phyloP scores from a whole-genome alignment of 2,329 filamentous ascomycete genomes.

The Fusarium mangiferae region DNA sequence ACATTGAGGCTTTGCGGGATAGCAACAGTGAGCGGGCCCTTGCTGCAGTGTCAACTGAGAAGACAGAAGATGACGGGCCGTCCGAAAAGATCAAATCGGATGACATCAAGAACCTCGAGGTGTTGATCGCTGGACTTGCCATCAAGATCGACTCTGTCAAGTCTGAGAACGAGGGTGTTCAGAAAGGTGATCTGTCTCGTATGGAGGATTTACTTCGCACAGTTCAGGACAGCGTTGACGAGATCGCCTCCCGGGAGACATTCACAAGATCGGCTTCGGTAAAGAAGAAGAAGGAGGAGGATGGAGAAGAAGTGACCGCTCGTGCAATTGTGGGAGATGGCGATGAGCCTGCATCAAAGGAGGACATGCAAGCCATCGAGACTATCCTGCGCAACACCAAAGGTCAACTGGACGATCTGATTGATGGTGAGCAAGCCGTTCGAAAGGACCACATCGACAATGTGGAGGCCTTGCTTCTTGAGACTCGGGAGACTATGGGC shows the following conservation, averaged over 20 bases:
- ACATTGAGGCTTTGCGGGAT: conserved; percentile 79
- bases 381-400: conserved; percentile 91
- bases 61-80: conserved; percentile 46
- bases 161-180: conserved; percentile 49
- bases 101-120: conserved; percentile 87
- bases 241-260: conserved; percentile 51
- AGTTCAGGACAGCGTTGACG: conserved; percentile 61
- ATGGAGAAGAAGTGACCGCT: conserved; percentile 17
- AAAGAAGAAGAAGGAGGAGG: conserved; percentile 33
- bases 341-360: conserved; percentile 62
- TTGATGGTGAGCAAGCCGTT: conserved; percentile 77
- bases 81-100: conserved; percentile 69
- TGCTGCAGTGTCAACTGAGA: conserved; percentile 46
- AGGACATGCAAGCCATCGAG: conserved; percentile 91
- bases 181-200: conserved; percentile 65
- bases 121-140: conserved; percentile 82
- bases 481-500: conserved; percentile 78
- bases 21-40: conserved; percentile 59
- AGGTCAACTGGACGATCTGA: conserved; percentile 81
- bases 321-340: conserved; percentile 21
- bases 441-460: conserved; percentile 72
- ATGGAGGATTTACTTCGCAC: conserved; percentile 63
- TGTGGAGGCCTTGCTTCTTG: conserved; percentile 73
- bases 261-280: conserved; percentile 30
- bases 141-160: conserved; percentile 77